These are phyloP conservation scores for Phytopythium boreale DNA, from an alignment of 352 stramenopile genomes.

Conservation along the genomic window DNA sequence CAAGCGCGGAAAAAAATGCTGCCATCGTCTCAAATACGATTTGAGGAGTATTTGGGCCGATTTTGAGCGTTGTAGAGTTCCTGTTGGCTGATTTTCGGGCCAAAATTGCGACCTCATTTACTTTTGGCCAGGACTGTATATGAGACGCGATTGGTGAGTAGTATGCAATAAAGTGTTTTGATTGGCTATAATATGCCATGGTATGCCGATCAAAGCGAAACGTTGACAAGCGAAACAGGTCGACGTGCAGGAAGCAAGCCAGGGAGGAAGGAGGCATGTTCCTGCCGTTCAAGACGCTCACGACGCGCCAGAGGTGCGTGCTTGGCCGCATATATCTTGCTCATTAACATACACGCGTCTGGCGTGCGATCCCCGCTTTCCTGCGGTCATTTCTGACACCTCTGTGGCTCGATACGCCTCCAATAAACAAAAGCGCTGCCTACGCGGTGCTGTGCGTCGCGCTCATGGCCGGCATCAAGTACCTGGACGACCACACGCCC, in stretches of 20 bases:
- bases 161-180: too few relatives aligned
- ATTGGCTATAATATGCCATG: too few relatives aligned
- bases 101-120: too few relatives aligned
- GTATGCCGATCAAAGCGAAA: background rate
- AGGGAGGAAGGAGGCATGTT: slow-evolving; percentile 24
- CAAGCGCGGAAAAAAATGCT: too few relatives aligned
- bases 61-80: too few relatives aligned
- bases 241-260: background rate
- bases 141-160: background rate
- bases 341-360: background rate
- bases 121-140: too few relatives aligned
- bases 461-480: slow-evolving; percentile 64
- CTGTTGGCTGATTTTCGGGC: too few relatives aligned
- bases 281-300: slow-evolving; percentile 64
- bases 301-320: slow-evolving; percentile 50
- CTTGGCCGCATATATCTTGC: background rate
- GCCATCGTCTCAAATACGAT: too few relatives aligned
- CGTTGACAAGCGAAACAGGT: background rate
- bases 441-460: slow-evolving; percentile 64
- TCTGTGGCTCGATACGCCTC: background rate
- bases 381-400: background rate
- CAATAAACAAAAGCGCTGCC: slow-evolving; percentile 29
- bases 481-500: slow-evolving; percentile 61
- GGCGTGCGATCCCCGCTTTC: background rate
- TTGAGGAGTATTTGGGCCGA: too few relatives aligned